These are phyloP conservation scores for Xylaria acuta DNA, from an alignment of 495 filamentous ascomycete species.

Conservation along the genomic window DNA sequence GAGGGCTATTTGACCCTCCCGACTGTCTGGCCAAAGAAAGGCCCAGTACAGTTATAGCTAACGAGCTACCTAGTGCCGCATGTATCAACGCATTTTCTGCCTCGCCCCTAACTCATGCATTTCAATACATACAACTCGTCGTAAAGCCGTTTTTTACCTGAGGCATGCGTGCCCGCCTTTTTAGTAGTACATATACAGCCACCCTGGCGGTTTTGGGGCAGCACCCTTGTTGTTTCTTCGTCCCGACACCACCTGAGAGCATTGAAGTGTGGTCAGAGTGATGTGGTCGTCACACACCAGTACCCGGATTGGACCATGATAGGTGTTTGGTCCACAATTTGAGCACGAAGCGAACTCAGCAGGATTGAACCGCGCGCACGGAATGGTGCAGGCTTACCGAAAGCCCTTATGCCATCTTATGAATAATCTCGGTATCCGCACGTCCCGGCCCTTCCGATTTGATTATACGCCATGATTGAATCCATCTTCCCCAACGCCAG, in stretches of 20 bases:
- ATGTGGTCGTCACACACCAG: constrained; percentile 1
- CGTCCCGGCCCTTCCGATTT: constrained; percentile 11
- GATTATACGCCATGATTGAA: constrained; percentile 17
- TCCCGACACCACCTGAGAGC: neutral
- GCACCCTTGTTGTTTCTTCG: neutral
- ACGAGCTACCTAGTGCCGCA: constrained; percentile 11
- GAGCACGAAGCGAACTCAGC: neutral
- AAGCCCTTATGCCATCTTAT: constrained; percentile 11
- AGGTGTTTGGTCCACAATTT: neutral
- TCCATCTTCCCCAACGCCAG: constrained; percentile 23
- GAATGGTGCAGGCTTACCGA: constrained; percentile 10
- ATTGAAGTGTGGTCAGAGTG: neutral
- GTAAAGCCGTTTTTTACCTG: constrained; percentile 18
- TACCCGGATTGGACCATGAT: neutral
- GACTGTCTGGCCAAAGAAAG: neutral
- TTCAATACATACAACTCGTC: constrained; percentile 23
- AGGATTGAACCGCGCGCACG: neutral
- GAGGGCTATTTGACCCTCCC: neutral
- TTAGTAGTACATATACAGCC: constrained; percentile 27
- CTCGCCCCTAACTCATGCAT: constrained; percentile 15
- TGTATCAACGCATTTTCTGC: neutral
- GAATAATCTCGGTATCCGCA: constrained; percentile 7
- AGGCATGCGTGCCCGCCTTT: constrained; percentile 13
- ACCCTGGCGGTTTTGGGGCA: neutral
- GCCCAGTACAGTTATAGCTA: constrained; percentile 2